Percentiles rank a stretch among this genome's conserved stretches.
Conservation (phyloP, 768 basidiomycete species). For the Psilocybe azurescens region DNA sequence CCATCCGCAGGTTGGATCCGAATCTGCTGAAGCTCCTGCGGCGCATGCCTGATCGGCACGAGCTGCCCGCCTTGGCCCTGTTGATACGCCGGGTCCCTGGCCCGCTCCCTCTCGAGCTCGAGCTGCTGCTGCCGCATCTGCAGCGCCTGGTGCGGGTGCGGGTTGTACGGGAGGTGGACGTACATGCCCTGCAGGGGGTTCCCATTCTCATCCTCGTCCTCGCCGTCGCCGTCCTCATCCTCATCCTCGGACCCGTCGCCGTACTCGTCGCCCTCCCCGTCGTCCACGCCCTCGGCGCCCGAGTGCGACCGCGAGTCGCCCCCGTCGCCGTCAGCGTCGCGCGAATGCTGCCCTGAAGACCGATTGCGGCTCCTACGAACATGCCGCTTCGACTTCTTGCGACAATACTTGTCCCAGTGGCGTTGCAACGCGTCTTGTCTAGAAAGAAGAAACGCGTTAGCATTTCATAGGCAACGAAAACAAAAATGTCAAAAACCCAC, state of each 20-base stretch:
- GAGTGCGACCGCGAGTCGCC: neutral
- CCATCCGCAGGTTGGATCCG: too few species aligned
- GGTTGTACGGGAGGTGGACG: constrained; percentile 1
- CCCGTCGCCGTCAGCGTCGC: neutral
- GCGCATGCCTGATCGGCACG: too few species aligned
- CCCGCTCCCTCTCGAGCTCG: constrained; percentile 6
- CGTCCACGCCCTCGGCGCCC: constrained; percentile 4
- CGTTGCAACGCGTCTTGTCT: constrained; percentile 31
- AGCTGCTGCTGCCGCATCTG: neutral
- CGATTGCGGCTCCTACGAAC: constrained; percentile 3
- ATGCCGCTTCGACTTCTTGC: constrained; percentile 21
- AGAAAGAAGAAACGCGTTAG: neutral
- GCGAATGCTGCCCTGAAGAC: neutral
- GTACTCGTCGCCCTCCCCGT: neutral
- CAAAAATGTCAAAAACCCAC: constrained; percentile 13
- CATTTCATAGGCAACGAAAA: neutral
- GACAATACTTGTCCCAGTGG: constrained; percentile 29
- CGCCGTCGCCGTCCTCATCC: neutral
- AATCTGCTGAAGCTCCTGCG: too few species aligned
- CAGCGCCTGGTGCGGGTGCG: constrained; percentile 14
- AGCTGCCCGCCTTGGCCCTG: too few species aligned
- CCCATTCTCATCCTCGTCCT: neutral
- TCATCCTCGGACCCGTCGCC: neutral
- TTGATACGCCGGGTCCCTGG: neutral
- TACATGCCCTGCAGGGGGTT: neutral